phyloP scores from a whole-genome alignment of 345 rosid genomes.

The Aquilaria sinensis region DNA sequence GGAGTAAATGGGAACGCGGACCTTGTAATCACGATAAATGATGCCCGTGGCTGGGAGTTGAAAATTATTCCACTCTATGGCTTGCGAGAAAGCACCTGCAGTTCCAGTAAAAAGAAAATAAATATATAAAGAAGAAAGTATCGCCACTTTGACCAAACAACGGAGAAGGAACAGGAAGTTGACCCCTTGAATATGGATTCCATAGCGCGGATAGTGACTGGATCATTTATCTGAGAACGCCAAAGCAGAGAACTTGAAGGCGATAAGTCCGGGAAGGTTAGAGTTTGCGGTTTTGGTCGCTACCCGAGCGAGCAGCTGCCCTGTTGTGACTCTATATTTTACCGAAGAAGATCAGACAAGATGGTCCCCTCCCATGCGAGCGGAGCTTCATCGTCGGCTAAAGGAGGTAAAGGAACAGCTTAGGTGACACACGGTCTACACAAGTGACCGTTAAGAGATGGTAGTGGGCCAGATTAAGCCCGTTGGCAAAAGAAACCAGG shows the following conservation, averaged over 20 bases:
- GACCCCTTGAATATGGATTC: slow-evolving; percentile 31
- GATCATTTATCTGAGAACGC: slow-evolving; percentile 25
- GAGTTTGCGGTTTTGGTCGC: too few species aligned
- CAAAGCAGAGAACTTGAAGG: not conserved
- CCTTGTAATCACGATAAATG: slow-evolving; percentile 31
- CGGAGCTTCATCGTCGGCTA: too few species aligned
- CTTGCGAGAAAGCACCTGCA: slow-evolving; percentile 23
- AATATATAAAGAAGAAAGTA: not conserved
- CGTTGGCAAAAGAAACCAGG: too few species aligned
- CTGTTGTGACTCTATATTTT: too few species aligned
- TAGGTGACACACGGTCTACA: too few species aligned
- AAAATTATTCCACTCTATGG: slow-evolving; percentile 22
- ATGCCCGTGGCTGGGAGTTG: slow-evolving; percentile 18
- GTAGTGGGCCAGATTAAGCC: too few species aligned
- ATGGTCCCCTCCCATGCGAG: too few species aligned
- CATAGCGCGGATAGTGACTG: slow-evolving; percentile 22
- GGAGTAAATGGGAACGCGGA: slow-evolving; percentile 10
- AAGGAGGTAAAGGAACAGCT: too few species aligned
- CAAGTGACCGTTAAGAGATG: too few species aligned
- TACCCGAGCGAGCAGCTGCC: too few species aligned
- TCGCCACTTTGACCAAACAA: not conserved
- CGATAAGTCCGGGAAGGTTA: too few species aligned
- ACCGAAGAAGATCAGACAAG: too few species aligned
- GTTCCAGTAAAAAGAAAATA: slow-evolving; percentile 10
- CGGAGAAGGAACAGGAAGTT: slow-evolving; percentile 6